Conservation (phyloP, 2,329 filamentous ascomycete genomes). For the Stemphylium vesicarium region DNA sequence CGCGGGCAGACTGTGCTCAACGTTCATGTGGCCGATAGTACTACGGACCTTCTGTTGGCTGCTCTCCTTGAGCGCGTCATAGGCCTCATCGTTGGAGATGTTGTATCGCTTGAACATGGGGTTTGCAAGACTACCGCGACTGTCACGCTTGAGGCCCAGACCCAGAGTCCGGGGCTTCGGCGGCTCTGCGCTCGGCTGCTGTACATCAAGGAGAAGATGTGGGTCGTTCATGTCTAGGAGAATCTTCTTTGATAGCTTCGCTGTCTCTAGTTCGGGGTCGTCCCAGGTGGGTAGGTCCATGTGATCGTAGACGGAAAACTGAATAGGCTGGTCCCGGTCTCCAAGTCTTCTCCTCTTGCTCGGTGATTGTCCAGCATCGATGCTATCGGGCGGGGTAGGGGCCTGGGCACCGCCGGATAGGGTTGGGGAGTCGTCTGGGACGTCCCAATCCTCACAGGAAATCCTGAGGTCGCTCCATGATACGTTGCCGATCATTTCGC, state of each 20-base stretch:
- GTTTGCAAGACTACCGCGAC: conserved; percentile 71
- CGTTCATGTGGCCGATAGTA: conserved; percentile 86
- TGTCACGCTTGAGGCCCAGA: conserved; percentile 69
- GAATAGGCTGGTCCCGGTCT: conserved; percentile 26
- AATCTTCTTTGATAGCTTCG: conserved; percentile 77
- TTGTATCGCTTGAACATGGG: conserved; percentile 86
- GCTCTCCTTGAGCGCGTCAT: conserved; percentile 94
- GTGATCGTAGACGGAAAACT: conserved; percentile 47
- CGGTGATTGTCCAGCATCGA: conserved; percentile 39
- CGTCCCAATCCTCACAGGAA: conserved; percentile 85
- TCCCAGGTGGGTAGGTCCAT: conserved; percentile 70
- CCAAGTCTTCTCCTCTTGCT: conserved; percentile 70
- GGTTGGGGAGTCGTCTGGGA: conserved; percentile 52
- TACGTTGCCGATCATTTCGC: conserved; percentile 75
- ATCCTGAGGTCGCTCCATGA: conserved; percentile 82
- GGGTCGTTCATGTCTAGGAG: conserved; percentile 88
- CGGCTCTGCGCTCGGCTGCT: conserved; percentile 66
- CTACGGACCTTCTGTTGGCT: conserved; percentile 95
- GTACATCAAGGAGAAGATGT: conserved; percentile 80
- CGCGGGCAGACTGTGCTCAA: conserved; percentile 93
- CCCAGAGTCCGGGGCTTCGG: conserved; percentile 61
- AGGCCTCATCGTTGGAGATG: conserved; percentile 93
- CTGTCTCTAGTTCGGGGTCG: conserved; percentile 76
- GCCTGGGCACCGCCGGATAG: conserved; percentile 39
- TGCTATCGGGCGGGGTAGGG: conserved; percentile 36